Conservation (phyloP, 2,329 filamentous ascomycete species). For the Cercospora beticola region DNA sequence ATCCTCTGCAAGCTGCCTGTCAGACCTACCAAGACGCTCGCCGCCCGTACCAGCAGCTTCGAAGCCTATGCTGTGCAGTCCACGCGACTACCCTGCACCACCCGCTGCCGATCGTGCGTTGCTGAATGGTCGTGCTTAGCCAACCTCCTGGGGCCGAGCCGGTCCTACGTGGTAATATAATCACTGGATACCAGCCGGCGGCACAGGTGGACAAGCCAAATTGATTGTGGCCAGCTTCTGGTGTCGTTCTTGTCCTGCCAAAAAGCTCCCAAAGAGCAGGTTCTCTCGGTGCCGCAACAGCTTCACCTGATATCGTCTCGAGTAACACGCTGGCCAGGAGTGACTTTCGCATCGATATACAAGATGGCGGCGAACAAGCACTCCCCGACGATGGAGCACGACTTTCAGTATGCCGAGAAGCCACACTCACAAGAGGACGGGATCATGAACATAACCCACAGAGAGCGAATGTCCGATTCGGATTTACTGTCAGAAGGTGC, state of each 20-base stretch:
- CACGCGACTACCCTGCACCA: slow-evolving; percentile 16
- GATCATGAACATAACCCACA: slow-evolving; percentile 24
- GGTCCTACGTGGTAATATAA: slow-evolving; percentile 10
- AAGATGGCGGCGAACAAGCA: slow-evolving; percentile 2
- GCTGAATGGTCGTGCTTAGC: slow-evolving; percentile 12
- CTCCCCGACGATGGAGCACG: background rate
- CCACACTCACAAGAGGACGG: slow-evolving; percentile 8
- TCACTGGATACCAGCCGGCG: slow-evolving; percentile 6
- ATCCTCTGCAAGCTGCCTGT: slow-evolving; percentile 3
- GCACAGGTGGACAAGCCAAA: background rate
- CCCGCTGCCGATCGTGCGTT: slow-evolving; percentile 10
- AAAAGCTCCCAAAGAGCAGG: background rate
- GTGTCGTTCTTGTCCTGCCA: slow-evolving; percentile 5
- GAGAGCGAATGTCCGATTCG: slow-evolving; percentile 25
- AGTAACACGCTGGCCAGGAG: background rate
- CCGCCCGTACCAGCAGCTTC: slow-evolving; percentile 15
- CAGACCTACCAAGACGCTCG: slow-evolving; percentile 12
- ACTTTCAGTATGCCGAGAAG: slow-evolving; percentile 10
- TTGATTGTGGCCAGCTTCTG: slow-evolving; percentile 5
- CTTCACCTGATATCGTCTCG: background rate
- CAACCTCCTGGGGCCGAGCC: background rate
- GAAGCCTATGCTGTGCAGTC: slow-evolving; percentile 7
- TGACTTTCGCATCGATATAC: background rate
- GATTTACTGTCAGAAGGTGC: slow-evolving; percentile 9
- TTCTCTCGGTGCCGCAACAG: background rate